Percentiles rank a stretch among this genome's conserved stretches.
phyloP scores from a whole-genome alignment of 2,329 filamentous ascomycete species.

The Phialophora tarda region DNA sequence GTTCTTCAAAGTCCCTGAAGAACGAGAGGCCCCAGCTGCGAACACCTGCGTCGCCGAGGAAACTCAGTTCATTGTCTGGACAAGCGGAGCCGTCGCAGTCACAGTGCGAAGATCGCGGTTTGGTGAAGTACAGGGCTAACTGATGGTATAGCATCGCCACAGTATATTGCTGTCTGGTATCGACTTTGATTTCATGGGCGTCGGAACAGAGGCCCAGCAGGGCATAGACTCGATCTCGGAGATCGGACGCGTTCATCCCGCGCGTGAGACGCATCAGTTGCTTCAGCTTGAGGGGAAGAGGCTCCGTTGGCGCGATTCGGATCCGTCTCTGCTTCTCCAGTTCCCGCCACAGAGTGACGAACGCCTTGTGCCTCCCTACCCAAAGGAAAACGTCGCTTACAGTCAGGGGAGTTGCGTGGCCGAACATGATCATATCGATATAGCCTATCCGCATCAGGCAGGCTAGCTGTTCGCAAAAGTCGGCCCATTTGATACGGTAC shows the following conservation, averaged over 20 bases:
- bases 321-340: slow-evolving; percentile 1
- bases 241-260: slow-evolving; percentile 5
- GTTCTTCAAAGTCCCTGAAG: neutral
- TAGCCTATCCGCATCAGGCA: slow-evolving; percentile 4
- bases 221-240: slow-evolving; percentile 3
- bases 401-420: neutral
- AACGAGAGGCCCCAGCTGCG: neutral
- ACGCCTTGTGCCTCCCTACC: neutral
- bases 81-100: neutral
- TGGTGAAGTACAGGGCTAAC: slow-evolving; percentile 7
- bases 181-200: neutral
- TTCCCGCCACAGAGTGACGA: slow-evolving; percentile 1
- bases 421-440: neutral
- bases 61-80: slow-evolving; percentile 6
- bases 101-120: neutral
- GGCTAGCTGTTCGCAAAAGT: slow-evolving; percentile 3
- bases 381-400: neutral
- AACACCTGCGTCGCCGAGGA: neutral
- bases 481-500: slow-evolving; percentile 7
- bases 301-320: neutral
- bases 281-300: slow-evolving; percentile 1
- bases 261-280: slow-evolving; percentile 4
- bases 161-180: neutral
- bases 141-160: slow-evolving; percentile 6
- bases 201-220: slow-evolving; percentile 1